Evolutionary conservation across 2,329 filamentous ascomycete species (phyloP).

Genomic region (Fusarium anthophilum): DNA sequence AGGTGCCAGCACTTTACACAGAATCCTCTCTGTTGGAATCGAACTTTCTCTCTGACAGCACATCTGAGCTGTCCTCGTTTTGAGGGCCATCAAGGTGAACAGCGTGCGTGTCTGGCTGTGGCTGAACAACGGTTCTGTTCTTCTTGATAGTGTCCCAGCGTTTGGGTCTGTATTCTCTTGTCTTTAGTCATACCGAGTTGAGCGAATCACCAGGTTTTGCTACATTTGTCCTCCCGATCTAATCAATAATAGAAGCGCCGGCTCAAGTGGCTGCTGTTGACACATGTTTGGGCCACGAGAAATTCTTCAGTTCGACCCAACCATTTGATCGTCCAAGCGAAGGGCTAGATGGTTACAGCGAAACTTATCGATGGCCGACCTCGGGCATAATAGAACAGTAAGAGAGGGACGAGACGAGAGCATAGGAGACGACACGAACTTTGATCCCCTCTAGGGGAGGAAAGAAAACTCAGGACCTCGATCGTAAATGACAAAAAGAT

Average conservation of each 20-base stretch:
- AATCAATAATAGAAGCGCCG: background rate
- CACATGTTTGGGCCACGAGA: background rate
- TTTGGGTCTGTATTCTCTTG: background rate
- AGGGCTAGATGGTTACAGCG: background rate
- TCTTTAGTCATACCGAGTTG: background rate
- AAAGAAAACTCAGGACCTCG: background rate
- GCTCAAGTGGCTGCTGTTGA: background rate
- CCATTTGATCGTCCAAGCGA: background rate
- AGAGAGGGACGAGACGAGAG: background rate
- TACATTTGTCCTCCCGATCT: background rate
- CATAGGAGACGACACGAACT: background rate
- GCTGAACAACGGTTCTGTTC: background rate
- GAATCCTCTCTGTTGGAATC: background rate
- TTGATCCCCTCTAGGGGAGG: background rate
- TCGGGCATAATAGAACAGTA: background rate
- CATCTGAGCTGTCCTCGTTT: background rate
- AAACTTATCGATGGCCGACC: background rate
- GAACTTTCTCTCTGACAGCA: background rate
- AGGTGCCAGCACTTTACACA: background rate
- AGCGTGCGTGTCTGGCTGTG: background rate
- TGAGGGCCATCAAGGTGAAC: background rate
- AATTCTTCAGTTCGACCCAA: background rate
- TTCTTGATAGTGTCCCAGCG: background rate
- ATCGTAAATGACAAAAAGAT: background rate
- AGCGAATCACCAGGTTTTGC: background rate